These are phyloP conservation scores for Bodo saltans DNA, from an alignment of 78 protist genomes.

Conservation along the genomic window DNA sequence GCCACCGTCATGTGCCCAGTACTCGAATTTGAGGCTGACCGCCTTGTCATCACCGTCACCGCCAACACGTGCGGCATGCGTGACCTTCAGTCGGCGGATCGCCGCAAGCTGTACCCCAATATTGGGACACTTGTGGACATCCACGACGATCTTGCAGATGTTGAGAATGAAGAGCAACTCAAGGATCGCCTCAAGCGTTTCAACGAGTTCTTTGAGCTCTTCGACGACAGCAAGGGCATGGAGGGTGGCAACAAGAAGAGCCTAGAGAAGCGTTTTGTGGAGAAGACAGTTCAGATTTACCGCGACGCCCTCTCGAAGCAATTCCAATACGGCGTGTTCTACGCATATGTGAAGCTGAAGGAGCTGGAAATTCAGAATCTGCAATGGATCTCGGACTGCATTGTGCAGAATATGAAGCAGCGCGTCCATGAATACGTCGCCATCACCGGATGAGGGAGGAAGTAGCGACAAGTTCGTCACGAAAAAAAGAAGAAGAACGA, in stretches of 20 bases:
- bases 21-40: constrained; percentile 90
- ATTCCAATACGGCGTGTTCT: constrained; percentile 87
- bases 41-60: constrained; percentile 89
- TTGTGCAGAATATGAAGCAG: constrained; percentile 66
- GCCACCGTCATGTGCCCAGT: constrained; percentile 65
- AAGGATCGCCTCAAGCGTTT: constrained; percentile 1
- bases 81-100: not conserved
- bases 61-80: constrained; percentile 82
- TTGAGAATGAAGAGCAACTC: not conserved
- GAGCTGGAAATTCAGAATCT: constrained; percentile 83
- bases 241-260: constrained; percentile 54
- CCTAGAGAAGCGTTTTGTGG: constrained; percentile 84
- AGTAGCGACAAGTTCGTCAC: not conserved
- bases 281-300: constrained; percentile 64
- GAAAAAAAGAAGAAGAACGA: not conserved
- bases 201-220: not conserved
- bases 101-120: constrained; percentile 73
- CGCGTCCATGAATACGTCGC: not conserved
- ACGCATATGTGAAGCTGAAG: constrained; percentile 55
- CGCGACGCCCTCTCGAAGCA: constrained; percentile 73
- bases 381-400: constrained; percentile 96
- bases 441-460: not conserved
- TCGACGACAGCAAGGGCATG: not conserved
- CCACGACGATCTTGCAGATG: constrained; percentile 7
- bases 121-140: constrained; percentile 19